Conservation (phyloP, 768 basidiomycete species). For the Kwoniella dendrophila region DNA sequence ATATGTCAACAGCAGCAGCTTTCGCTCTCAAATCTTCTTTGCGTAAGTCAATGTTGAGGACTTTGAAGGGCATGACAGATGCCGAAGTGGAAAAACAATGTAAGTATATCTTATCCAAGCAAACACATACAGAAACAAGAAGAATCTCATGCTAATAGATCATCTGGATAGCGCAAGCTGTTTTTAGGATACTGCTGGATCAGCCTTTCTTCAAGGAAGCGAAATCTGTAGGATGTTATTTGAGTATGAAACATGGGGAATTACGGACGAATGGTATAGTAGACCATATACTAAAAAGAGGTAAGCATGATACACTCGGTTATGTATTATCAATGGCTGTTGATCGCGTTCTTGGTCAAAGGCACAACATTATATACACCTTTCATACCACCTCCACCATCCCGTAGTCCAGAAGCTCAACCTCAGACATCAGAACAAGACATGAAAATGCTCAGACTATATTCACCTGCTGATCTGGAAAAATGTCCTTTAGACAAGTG, state of each 20-base stretch:
- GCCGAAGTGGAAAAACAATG: slow-evolving; percentile 40
- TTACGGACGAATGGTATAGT: slow-evolving; percentile 43
- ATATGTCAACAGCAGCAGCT: slow-evolving; percentile 20
- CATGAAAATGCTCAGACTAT: slow-evolving; percentile 48
- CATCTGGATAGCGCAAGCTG: slow-evolving; percentile 30
- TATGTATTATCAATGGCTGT: too few relatives aligned
- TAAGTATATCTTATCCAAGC: slow-evolving; percentile 19
- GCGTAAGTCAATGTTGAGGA: slow-evolving; percentile 39
- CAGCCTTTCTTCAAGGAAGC: slow-evolving; percentile 38
- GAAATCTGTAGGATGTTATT: slow-evolving; percentile 43
- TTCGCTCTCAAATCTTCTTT: slow-evolving; percentile 37
- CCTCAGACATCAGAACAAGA: slow-evolving; percentile 5
- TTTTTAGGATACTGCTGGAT: slow-evolving; percentile 21
- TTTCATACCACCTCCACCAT: slow-evolving; percentile 32
- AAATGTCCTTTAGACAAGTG: slow-evolving; percentile 46
- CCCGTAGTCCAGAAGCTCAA: slow-evolving; percentile 1
- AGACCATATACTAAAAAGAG: slow-evolving; percentile 28
- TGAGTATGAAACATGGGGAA: slow-evolving; percentile 46
- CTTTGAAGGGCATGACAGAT: slow-evolving; percentile 34
- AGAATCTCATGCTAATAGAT: background rate
- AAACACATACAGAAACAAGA: background rate
- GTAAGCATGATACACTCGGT: slow-evolving; percentile 20
- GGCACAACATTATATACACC: slow-evolving; percentile 40
- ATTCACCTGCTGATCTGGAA: slow-evolving; percentile 35
- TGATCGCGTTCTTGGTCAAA: slow-evolving; percentile 8